A percentile compares a stretch with the other conserved stretches of the same genome.
These are phyloP conservation scores for Sphaerobolus stellatus DNA, from an alignment of 1,284 basidiomycete species.

Conservation along the genomic window DNA sequence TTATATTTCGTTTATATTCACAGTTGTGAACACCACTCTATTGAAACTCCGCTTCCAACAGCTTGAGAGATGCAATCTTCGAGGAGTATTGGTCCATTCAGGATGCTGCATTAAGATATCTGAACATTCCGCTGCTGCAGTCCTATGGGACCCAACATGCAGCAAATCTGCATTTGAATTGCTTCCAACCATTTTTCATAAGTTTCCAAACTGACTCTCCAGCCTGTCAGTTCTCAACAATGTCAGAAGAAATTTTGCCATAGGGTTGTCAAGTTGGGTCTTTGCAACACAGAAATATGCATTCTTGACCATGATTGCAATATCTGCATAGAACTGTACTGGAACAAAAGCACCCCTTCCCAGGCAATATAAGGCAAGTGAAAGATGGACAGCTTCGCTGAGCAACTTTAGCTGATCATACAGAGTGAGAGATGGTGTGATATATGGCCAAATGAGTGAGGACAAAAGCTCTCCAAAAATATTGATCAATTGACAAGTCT, in stretches of 20 bases:
- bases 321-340: not conserved
- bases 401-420: slow-evolving; percentile 36
- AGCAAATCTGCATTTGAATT: slow-evolving; percentile 22
- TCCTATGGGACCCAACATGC: slow-evolving; percentile 18
- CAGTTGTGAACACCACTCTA: too few relatives aligned
- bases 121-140: slow-evolving; percentile 14
- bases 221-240: slow-evolving; percentile 38
- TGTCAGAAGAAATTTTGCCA: slow-evolving; percentile 33
- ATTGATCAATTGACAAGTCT: slow-evolving; percentile 13
- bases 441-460: slow-evolving; percentile 32
- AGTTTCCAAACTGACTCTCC: slow-evolving; percentile 33
- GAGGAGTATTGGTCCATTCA: slow-evolving; percentile 17
- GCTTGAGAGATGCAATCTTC: not conserved
- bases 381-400: slow-evolving; percentile 32
- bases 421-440: slow-evolving; percentile 33
- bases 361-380: slow-evolving; percentile 24
- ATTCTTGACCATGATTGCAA: not conserved
- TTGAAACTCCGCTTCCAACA: too few relatives aligned
- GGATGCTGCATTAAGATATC: slow-evolving; percentile 20
- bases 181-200: slow-evolving; percentile 21
- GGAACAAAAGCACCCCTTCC: not conserved
- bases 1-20: too few relatives aligned
- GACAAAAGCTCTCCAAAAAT: slow-evolving; percentile 18
- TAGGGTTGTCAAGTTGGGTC: slow-evolving; percentile 32
- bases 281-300: slow-evolving; percentile 37